Percentiles rank a stretch among this genome's conserved stretches.
Evolutionary conservation across 2,329 filamentous ascomycete genomes (phyloP).

Genomic region (Alternaria dauci): DNA sequence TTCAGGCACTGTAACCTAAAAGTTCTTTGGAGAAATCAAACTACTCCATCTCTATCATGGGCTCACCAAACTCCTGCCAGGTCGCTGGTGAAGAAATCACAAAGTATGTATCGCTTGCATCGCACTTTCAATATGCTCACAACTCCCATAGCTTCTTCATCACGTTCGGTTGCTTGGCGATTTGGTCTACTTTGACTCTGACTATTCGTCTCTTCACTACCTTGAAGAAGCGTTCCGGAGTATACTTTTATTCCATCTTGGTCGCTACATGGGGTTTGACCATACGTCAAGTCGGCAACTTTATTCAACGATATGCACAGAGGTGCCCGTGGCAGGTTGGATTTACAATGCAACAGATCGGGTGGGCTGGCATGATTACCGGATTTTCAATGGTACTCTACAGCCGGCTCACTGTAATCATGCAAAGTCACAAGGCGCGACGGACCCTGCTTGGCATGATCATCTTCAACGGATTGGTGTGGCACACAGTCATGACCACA

Average conservation of each 20-base stretch:
- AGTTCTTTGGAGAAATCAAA: not conserved
- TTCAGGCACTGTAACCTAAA: not conserved
- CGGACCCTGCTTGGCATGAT: constrained; percentile 63
- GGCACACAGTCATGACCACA: constrained; percentile 62
- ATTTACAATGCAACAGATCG: constrained; percentile 52
- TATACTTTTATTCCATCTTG: constrained; percentile 59
- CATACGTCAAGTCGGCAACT: constrained; percentile 49
- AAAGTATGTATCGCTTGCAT: not conserved
- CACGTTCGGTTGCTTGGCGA: constrained; percentile 21
- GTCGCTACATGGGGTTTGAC: constrained; percentile 52
- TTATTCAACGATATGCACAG: constrained; percentile 52
- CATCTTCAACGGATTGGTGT: constrained; percentile 58
- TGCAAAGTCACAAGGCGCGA: constrained; percentile 57
- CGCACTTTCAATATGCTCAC: not conserved
- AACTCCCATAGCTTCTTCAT: constrained; percentile 10
- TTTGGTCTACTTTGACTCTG: constrained; percentile 51
- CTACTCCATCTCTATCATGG: not conserved
- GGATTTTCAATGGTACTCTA: constrained; percentile 67
- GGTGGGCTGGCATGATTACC: constrained; percentile 66
- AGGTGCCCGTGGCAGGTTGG: constrained; percentile 8
- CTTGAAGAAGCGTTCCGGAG: constrained; percentile 53
- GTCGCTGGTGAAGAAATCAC: not conserved
- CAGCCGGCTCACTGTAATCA: constrained; percentile 65
- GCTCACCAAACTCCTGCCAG: not conserved
- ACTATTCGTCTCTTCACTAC: constrained; percentile 53